Conservation (phyloP, 768 basidiomycete genomes). For the Mycena olivaceomarginata region DNA sequence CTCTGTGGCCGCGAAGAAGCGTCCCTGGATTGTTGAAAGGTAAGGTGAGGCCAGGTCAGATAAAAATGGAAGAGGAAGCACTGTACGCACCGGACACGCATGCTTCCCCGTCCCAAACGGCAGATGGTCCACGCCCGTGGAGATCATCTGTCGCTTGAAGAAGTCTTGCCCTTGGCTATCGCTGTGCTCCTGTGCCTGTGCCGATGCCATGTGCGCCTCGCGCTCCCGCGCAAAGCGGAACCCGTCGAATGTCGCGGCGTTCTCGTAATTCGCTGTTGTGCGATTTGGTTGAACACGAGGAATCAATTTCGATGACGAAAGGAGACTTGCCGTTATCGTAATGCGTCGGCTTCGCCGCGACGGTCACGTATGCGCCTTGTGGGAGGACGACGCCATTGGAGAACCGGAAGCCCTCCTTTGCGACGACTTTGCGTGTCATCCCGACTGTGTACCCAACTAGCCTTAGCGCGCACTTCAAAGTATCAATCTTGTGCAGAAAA, state of each 20-base stretch:
- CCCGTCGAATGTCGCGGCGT: constrained; percentile 62
- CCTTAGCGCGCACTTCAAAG: too few relatives aligned
- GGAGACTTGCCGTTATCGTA: constrained; percentile 40
- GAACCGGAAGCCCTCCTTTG: constrained; percentile 39
- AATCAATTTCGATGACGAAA: not conserved
- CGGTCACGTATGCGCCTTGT: constrained; percentile 48
- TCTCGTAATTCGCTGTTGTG: constrained; percentile 52
- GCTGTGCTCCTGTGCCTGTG: constrained; percentile 39
- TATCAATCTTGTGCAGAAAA: too few relatives aligned
- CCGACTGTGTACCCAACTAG: constrained; percentile 35
- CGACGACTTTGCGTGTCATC: constrained; percentile 52
- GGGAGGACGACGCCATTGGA: constrained; percentile 58
- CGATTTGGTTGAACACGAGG: not conserved
- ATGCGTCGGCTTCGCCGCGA: constrained; percentile 48
- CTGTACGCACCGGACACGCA: constrained; percentile 42
- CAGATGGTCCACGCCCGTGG: constrained; percentile 34
- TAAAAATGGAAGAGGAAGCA: too few relatives aligned
- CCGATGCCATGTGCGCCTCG: constrained; percentile 22
- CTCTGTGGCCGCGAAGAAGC: too few relatives aligned
- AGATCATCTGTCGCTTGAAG: constrained; percentile 42
- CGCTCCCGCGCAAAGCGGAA: constrained; percentile 61
- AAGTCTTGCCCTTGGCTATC: constrained; percentile 39
- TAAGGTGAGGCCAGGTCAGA: too few relatives aligned
- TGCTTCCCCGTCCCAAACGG: constrained; percentile 4
- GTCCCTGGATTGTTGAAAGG: too few relatives aligned